Base-by-base conservation (phyloP, 208 protist genomes). In the Leishmania martiniquensis region DNA sequence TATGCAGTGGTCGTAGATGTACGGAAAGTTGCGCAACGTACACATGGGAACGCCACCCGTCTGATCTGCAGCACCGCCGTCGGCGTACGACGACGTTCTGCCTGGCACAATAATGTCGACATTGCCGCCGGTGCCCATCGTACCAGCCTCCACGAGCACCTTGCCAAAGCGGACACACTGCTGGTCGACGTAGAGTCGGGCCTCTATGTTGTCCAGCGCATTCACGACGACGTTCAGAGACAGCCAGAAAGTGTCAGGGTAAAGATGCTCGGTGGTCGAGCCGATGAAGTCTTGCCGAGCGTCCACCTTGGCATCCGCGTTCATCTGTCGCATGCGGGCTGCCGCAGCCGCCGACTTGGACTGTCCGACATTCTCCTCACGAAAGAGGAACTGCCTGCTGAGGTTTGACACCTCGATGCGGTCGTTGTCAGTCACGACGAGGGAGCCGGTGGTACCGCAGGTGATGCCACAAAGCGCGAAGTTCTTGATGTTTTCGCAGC, bases 1-100 rank as follows among this genome's bases (percentile, higher is more conserved):
- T 77, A 99, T 99, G 63, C 96, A 99, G 88, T 99, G 99, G 77
- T 99, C 98, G 88, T 99, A 99, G 34, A 93, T 92, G 91, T 99
- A 98, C 17, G 99, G 99, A 89, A 99, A 99, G 85, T 99, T 99
- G 81, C 99, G 98, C 22, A 99, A 88, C 22, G 99, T 99, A 84
- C 99, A 99, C 76, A 99, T 97, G 25, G 99, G 99, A 80, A 99
- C 99, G 66, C 92, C 94, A 47, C 90, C 91, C 63, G 99, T 98
- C 85, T 99, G 98, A 75, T 99, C 98, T 6, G 99, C 98, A 74
- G 99, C 99, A 20, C 91, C 90, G 62, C 96, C 98, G 10, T 98
- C 94, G 15, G 94, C 81, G 91, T 99, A 99, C 22, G 92, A 99
- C 74, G 99, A 98, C 9, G 99, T 99, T 66, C 99, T 86, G 20